Conservation (phyloP, 2,329 filamentous ascomycete species). For the Neonectria punicea region DNA sequence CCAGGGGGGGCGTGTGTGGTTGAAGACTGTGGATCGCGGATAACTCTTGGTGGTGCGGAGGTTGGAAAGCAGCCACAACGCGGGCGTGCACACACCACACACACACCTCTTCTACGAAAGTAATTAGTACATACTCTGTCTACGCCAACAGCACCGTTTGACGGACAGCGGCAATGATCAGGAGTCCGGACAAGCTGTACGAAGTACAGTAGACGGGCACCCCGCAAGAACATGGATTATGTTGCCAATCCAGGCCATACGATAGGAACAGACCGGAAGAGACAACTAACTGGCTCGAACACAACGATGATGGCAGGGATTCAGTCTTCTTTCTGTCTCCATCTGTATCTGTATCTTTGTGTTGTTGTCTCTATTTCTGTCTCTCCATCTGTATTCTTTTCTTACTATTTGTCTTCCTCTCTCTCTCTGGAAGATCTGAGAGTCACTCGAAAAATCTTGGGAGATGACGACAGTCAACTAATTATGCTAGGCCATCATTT, state of each 20-base stretch:
- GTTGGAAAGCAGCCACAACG: conserved; percentile 14
- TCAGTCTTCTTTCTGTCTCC: not conserved
- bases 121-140: not conserved
- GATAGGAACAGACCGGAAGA: conserved; percentile 2
- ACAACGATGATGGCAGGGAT: not conserved
- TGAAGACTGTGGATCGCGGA: conserved; percentile 5
- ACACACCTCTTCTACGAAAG: not conserved
- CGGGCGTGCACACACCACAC: too few species aligned
- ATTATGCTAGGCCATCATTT: conserved; percentile 18
- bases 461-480: conserved; percentile 12
- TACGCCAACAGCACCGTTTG: not conserved
- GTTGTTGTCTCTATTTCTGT: not conserved
- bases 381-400: not conserved
- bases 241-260: conserved; percentile 8
- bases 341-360: not conserved
- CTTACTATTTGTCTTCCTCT: not conserved
- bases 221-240: not conserved
- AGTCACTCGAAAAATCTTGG: conserved; percentile 1
- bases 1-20: conserved; percentile 14
- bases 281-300: not conserved
- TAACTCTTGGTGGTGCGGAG: conserved; percentile 17
- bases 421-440: conserved; percentile 1
- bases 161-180: not conserved
- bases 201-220: not conserved
- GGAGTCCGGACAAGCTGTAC: not conserved